These are phyloP conservation scores for Leccinum ochraceum DNA, from an alignment of 768 basidiomycete genomes.

Conservation along the genomic window DNA sequence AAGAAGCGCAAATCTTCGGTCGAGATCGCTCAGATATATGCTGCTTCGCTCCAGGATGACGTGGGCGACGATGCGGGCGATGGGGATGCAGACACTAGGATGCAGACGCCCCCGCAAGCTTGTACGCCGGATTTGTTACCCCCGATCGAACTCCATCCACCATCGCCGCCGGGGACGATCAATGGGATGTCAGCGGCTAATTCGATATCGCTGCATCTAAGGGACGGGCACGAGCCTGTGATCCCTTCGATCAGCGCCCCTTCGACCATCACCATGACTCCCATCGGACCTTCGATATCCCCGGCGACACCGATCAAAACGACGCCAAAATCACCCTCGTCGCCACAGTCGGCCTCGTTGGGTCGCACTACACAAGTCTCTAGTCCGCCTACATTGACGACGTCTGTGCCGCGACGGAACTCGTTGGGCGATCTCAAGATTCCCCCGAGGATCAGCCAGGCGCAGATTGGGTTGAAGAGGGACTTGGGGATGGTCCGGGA, in stretches of 20 bases:
- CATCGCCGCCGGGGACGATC: conserved; percentile 44
- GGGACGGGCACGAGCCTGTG: conserved; percentile 24
- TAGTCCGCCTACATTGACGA: conserved; percentile 23
- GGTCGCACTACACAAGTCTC: conserved; percentile 44
- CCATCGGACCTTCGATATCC: conserved; percentile 12
- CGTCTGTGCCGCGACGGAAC: conserved; percentile 50
- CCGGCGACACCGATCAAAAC: conserved; percentile 19
- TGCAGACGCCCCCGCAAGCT: conserved; percentile 4
- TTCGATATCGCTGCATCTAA: conserved; percentile 21
- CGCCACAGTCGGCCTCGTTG: conserved; percentile 46
- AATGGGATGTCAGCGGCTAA: conserved; percentile 13
- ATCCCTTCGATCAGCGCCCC: conserved; percentile 30
- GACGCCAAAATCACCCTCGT: conserved; percentile 26
- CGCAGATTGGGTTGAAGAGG: conserved; percentile 73
- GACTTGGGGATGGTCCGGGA: conserved; percentile 54
- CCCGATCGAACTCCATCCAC: conserved; percentile 57
- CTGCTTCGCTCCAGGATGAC: conserved; percentile 6
- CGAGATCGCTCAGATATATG: conserved; percentile 21
- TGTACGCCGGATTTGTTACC: conserved; percentile 39
- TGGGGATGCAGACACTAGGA: conserved; percentile 16
- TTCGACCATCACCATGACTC: conserved; percentile 17
- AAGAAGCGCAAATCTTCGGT: conserved; percentile 58
- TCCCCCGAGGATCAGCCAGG: conserved; percentile 72
- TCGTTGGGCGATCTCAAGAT: conserved; percentile 76
- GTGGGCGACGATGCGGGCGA: background rate